A percentile compares a stretch with the other conserved stretches of the same genome.
These are phyloP conservation scores for Orbilia ellipsospora DNA, from an alignment of 2,329 filamentous ascomycete genomes.

Conservation along the genomic window DNA sequence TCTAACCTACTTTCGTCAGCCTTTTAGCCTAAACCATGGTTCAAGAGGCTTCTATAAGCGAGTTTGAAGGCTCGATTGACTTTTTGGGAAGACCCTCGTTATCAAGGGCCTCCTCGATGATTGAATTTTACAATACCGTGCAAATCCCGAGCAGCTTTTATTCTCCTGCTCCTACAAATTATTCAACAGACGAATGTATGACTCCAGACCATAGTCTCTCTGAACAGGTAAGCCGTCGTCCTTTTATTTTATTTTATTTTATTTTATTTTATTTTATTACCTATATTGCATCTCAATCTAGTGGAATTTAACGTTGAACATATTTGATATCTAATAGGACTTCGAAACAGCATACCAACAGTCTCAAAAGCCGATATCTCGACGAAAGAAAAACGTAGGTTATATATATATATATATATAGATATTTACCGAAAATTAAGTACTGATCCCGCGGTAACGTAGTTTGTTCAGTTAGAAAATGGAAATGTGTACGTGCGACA, in stretches of 20 bases:
- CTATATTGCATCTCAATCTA: not conserved
- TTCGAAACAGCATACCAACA: slow-evolving; percentile 38
- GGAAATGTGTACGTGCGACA: slow-evolving; percentile 14
- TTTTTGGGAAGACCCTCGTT: slow-evolving; percentile 48
- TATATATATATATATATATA: not conserved
- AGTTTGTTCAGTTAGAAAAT: too few species aligned
- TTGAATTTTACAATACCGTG: slow-evolving; percentile 41
- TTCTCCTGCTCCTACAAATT: slow-evolving; percentile 44
- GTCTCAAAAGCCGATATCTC: slow-evolving; percentile 14
- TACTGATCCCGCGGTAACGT: too few species aligned
- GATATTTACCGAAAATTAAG: not conserved
- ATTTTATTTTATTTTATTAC: slow-evolving; percentile 5
- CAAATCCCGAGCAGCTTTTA: slow-evolving; percentile 36
- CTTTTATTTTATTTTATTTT: slow-evolving; percentile 3
- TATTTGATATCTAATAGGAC: slow-evolving; percentile 13
- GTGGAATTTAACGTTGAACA: not conserved
- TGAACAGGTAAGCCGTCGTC: slow-evolving; percentile 33
- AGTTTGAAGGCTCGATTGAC: slow-evolving; percentile 47
- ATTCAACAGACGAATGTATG: slow-evolving; percentile 49
- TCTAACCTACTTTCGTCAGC: not conserved
- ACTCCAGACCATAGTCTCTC: slow-evolving; percentile 46
- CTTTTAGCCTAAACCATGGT: slow-evolving; percentile 34
- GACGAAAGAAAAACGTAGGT: slow-evolving; percentile 29
- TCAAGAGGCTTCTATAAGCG: slow-evolving; percentile 13
- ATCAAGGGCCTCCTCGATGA: slow-evolving; percentile 35